Percentiles rank a stretch among this genome's conserved stretches.
Evolutionary conservation across 257 asterid genomes (phyloP).

Genomic region (Primulina eburnea): DNA sequence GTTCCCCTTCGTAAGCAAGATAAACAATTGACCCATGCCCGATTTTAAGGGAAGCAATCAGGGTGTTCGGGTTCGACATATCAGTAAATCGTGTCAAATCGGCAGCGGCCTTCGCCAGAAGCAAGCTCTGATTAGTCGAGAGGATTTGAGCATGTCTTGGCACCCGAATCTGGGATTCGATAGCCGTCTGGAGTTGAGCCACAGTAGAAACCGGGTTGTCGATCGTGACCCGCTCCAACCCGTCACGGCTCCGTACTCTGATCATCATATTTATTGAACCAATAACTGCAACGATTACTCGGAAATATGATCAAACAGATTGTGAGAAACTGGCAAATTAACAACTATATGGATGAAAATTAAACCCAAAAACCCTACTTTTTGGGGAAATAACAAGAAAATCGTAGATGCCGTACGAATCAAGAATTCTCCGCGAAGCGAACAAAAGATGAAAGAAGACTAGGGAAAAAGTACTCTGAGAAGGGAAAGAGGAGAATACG

Average conservation of each 20-base stretch:
- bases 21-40: constrained; percentile 76
- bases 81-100: constrained; percentile 66
- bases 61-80: constrained; percentile 51
- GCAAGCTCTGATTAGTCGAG: constrained; percentile 79
- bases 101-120: constrained; percentile 63
- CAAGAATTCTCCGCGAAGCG: not conserved
- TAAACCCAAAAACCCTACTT: not conserved
- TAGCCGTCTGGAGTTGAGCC: constrained; percentile 56
- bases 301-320: constrained; percentile 32
- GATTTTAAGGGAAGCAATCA: constrained; percentile 49
- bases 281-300: not conserved
- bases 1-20: constrained; percentile 84
- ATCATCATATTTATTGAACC: constrained; percentile 65
- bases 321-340: constrained; percentile 2
- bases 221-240: constrained; percentile 83
- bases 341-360: not conserved
- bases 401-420: not conserved
- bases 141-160: constrained; percentile 75
- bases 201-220: constrained; percentile 66
- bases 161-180: constrained; percentile 76
- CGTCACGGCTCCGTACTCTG: constrained; percentile 97
- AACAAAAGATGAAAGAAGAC: not conserved
- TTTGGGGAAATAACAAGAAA: not conserved
- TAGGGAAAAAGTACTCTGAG: not conserved
- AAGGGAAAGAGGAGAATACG: not conserved